Evolutionary conservation across 192 early-diverging fungal genomes (phyloP), one percentile per base, ranked within the genome.

Genomic region (Rhizoclosmatium globosum): DNA sequence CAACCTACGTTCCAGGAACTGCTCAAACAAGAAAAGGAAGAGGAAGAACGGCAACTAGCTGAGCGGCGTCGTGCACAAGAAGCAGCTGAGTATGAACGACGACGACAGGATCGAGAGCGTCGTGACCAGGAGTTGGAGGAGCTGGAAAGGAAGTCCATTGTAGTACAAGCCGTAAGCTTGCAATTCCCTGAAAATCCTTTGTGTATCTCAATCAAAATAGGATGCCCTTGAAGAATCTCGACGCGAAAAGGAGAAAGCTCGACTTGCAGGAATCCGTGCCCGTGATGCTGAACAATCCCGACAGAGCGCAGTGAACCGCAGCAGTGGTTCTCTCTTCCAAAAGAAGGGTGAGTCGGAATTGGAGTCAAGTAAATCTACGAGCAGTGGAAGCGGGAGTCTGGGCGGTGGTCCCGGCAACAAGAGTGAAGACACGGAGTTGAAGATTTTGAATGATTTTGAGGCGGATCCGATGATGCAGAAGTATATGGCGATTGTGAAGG

Each of bases 401-500:
- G 46, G 42, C 65, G 47, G 21, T 41, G 42, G 58, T 41, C 56
- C 21, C 21, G 56, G 56, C 0, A 60, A 66, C 62, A 70, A 3
- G 44, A 66, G 81, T 46, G 77, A 82, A 44, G 71, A 74, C 17
- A 23, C 38, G 9, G 57, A 78, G 15, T 15, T 71, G 17, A 69
- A 53, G 64, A 48, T 64, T 77, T 13, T 86, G 19, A 68, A 81
- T 17, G 79, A 50, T 2, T 42, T 85, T 2, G 84, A 86, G 64
- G 50, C 79, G 0, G 87, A 88, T 74, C 87, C 87, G 17, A 23
- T 69, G 3, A 77, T 88, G 84, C 80, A 82, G 50, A 87, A 85
- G 81, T 88, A 87, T 64, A 82, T 88, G 71, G 78, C 48, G 0
- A 68, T 86, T 11, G 87, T 85, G 7, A 87, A 87, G 76, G 82